These are phyloP conservation scores for Talaromyces stipitatus DNA, from an alignment of 495 filamentous ascomycete species.

Conservation along the genomic window DNA sequence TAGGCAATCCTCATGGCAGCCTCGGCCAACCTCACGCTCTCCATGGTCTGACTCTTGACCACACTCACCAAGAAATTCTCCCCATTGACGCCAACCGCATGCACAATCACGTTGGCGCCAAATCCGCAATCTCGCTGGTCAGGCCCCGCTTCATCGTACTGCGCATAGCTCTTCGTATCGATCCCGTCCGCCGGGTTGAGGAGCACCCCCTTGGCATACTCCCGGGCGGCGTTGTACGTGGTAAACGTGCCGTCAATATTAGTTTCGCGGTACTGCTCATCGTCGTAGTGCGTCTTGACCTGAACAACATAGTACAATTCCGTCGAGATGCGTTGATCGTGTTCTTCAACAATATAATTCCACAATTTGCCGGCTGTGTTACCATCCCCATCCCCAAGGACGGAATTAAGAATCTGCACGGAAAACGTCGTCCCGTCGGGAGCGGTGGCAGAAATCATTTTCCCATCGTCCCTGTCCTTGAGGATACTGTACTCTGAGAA, in stretches of 20 bases:
- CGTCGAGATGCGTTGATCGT: slow-evolving; percentile 9
- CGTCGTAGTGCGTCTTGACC: slow-evolving; percentile 9
- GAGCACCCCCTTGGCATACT: slow-evolving; percentile 10
- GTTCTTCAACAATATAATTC: neutral
- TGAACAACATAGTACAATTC: slow-evolving; percentile 17
- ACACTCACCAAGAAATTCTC: slow-evolving; percentile 17
- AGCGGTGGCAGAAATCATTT: slow-evolving; percentile 9
- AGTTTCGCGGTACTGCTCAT: slow-evolving; percentile 8
- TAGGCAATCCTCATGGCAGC: slow-evolving; percentile 3
- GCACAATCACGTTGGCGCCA: slow-evolving; percentile 18
- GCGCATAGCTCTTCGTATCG: slow-evolving; percentile 10
- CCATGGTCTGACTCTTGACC: slow-evolving; percentile 10
- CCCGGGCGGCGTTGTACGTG: slow-evolving; percentile 11
- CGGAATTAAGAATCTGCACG: slow-evolving; percentile 12
- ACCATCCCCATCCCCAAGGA: slow-evolving; percentile 5
- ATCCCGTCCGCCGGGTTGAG: slow-evolving; percentile 8
- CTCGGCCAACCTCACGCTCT: slow-evolving; percentile 12
- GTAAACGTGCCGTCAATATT: slow-evolving; percentile 11
- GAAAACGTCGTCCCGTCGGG: slow-evolving; percentile 13
- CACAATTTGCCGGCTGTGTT: neutral
- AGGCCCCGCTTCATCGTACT: slow-evolving; percentile 13
- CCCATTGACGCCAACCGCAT: slow-evolving; percentile 10
- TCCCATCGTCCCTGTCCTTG: slow-evolving; percentile 7
- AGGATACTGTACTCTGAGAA: slow-evolving; percentile 8
- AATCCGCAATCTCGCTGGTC: slow-evolving; percentile 14